Evolutionary conservation across 495 filamentous ascomycete genomes (phyloP).

Genomic region (Aspergillus campestris): DNA sequence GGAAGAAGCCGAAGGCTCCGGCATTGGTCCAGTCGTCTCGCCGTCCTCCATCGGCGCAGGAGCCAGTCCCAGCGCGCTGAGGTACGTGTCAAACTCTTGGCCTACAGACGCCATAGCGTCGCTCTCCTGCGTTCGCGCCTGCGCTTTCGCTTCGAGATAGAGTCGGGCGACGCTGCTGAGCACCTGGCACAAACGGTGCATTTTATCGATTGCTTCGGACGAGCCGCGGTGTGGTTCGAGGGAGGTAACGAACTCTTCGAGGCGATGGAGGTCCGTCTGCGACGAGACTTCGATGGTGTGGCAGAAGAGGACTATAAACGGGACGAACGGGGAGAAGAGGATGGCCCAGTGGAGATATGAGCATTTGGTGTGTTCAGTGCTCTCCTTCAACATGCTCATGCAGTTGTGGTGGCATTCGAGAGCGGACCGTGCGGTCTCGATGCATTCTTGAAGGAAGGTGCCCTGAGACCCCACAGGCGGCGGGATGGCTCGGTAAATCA

Average conservation of each 20-base stretch:
- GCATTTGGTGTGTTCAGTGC: conserved; percentile 34
- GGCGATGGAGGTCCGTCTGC: conserved; percentile 38
- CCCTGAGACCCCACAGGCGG: conserved; percentile 28
- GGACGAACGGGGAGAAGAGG: conserved; percentile 57
- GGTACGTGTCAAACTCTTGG: conserved; percentile 56
- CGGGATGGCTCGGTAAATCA: conserved; percentile 58
- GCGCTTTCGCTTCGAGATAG: conserved; percentile 51
- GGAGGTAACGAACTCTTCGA: conserved; percentile 50
- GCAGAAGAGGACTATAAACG: conserved; percentile 64
- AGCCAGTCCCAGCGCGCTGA: conserved; percentile 55
- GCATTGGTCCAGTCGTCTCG: background rate
- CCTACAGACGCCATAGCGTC: conserved; percentile 41
- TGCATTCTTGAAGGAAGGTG: conserved; percentile 51
- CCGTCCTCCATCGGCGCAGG: conserved; percentile 22
- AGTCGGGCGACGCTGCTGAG: conserved; percentile 53
- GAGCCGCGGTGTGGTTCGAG: conserved; percentile 42
- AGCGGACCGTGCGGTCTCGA: conserved; percentile 48
- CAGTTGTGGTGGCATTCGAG: conserved; percentile 46
- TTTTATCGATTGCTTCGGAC: conserved; percentile 48
- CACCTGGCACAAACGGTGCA: conserved; percentile 53
- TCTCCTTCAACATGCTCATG: conserved; percentile 39
- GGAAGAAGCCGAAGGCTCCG: too few relatives aligned
- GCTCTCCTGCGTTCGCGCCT: conserved; percentile 33
- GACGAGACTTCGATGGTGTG: conserved; percentile 47
- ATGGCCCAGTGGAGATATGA: conserved; percentile 61